Conservation (phyloP, 495 filamentous ascomycete genomes). For the Hypomontagnella monticulosa region DNA sequence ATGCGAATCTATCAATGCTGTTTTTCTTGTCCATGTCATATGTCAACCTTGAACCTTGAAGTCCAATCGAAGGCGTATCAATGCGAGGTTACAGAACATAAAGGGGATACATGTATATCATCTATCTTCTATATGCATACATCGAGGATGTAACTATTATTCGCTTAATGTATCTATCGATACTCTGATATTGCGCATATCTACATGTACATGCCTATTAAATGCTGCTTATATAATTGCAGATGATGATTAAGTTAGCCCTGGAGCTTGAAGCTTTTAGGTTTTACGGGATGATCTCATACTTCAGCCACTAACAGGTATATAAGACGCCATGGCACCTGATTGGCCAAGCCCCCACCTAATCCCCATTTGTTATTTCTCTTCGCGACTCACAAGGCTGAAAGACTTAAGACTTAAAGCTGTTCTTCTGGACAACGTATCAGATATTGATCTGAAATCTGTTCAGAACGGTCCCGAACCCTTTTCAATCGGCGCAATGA, state of each 20-base stretch:
- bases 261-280: background rate
- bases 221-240: constrained; percentile 4
- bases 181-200: background rate
- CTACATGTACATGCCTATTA: constrained; percentile 1
- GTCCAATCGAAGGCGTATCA: constrained; percentile 13
- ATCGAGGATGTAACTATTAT: background rate
- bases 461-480: too few relatives aligned
- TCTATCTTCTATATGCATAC: background rate
- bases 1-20: constrained; percentile 17
- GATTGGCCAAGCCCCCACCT: too few relatives aligned
- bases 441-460: too few relatives aligned
- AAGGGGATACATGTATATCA: too few relatives aligned
- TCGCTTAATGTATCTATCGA: background rate
- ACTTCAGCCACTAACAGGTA: background rate
- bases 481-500: background rate
- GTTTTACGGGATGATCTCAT: constrained; percentile 2
- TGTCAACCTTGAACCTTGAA: too few relatives aligned
- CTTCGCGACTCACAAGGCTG: too few relatives aligned
- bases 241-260: background rate
- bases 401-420: too few relatives aligned
- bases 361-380: too few relatives aligned
- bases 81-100: background rate
- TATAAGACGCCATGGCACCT: too few relatives aligned
- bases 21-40: too few relatives aligned
- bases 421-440: too few relatives aligned